Base-by-base conservation (phyloP, 164 flowering plant genomes). In the Macadamia integrifolia region DNA sequence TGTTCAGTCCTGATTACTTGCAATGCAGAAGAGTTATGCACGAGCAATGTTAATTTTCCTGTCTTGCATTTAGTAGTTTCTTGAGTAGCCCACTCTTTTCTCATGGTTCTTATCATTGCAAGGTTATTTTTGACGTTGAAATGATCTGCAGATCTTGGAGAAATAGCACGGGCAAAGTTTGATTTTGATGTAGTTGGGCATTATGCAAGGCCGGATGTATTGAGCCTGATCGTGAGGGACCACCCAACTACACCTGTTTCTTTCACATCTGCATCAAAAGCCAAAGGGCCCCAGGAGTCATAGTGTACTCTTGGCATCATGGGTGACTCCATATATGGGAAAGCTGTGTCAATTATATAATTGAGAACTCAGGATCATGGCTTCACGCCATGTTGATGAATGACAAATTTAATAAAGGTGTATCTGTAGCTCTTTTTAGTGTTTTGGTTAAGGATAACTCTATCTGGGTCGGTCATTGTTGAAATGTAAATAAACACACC, bases 141-240 rank as follows among this genome's bases (percentile, higher is more conserved):
- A 68, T 62, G 44, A 4, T 71, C 43, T 58, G 43, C 72, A 91
- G 97, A 91, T 84, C 83, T 91, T 42, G 93, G 95, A 65, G 97
- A 91, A 64, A 82, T 91, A 60, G 88, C 74, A 28, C 74, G 88
- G 18, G 93, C 87, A 18, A 91, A 91, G 70, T 88, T 86, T 63
- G 93, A 77, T 68, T 91, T 91, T 66, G 95, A 91, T 73, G 97
- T 86, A 75, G 91, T 89, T 48, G 97, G 97, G 28, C 97, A 91
- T 72, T 91, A 89, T 68, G 60, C 95, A 58, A 84, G 94, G 67
- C 90, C 95, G 12, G 97, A 91, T 66, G 80, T 91, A 56, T 86
- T 89, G 55, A 87, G 84, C 80, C 79, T 89, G 71, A 69, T 58
- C 60, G 93, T 89, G 64, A 83, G 59, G 72, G 97, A 89, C 66